Percentiles rank a stretch among this genome's conserved stretches.
Conservation (phyloP, 768 basidiomycete genomes). For the Leucogyrophana mollusca region DNA sequence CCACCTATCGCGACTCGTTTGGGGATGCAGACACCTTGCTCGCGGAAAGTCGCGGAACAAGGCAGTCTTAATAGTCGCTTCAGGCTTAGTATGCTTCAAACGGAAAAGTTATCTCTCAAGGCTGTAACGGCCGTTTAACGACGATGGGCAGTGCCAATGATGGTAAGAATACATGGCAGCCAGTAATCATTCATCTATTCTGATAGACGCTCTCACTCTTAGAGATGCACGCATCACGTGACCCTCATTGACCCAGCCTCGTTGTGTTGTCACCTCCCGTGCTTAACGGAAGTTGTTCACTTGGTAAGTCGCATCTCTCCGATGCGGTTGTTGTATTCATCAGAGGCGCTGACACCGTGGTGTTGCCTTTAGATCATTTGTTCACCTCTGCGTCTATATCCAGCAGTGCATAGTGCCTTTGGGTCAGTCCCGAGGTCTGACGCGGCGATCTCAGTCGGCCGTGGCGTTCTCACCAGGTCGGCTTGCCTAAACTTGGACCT, state of each 20-base stretch:
- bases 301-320: slow-evolving; percentile 6
- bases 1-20: too few relatives aligned
- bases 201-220: slow-evolving; percentile 14
- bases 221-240: slow-evolving; percentile 1
- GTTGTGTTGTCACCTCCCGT: slow-evolving; percentile 17
- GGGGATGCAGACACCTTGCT: too few relatives aligned
- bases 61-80: too few relatives aligned
- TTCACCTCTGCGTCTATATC: slow-evolving; percentile 15
- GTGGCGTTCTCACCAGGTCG: slow-evolving; percentile 14
- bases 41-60: too few relatives aligned
- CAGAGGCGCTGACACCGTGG: slow-evolving; percentile 18
- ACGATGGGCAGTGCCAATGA: slow-evolving; percentile 11
- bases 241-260: neutral
- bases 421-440: slow-evolving; percentile 18
- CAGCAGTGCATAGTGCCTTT: slow-evolving; percentile 18
- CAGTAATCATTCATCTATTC: slow-evolving; percentile 2
- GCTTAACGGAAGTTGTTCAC: slow-evolving; percentile 12
- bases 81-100: too few relatives aligned
- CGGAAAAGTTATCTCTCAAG: too few relatives aligned
- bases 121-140: too few relatives aligned
- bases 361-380: slow-evolving; percentile 17
- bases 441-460: slow-evolving; percentile 19
- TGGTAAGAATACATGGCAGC: slow-evolving; percentile 4
- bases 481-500: slow-evolving; percentile 18
- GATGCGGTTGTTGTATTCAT: slow-evolving; percentile 11